These are phyloP conservation scores for Gynochthodes officinalis DNA, from an alignment of 257 asterid genomes.

Conservation along the genomic window DNA sequence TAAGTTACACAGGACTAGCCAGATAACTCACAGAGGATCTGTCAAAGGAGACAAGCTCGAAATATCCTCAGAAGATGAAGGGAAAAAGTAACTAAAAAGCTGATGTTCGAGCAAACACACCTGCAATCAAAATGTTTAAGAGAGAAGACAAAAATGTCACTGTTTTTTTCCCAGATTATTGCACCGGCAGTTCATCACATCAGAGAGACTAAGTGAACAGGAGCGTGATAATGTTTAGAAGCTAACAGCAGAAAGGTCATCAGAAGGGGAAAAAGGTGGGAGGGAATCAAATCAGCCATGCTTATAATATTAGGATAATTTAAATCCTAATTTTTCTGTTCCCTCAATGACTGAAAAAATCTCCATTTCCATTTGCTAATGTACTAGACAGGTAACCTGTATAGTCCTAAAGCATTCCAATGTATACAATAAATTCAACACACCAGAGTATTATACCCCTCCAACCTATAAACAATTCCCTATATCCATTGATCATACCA, in stretches of 20 bases:
- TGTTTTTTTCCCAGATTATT: neutral
- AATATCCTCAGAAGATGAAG: constrained; percentile 92
- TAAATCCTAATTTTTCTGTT: neutral
- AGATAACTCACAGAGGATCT: constrained; percentile 80
- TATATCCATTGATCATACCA: neutral
- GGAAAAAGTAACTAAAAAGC: constrained; percentile 91
- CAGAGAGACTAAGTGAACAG: neutral
- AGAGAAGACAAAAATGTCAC: neutral
- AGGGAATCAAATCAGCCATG: too few species aligned
- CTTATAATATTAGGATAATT: too few species aligned
- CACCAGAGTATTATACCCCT: neutral
- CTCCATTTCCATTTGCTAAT: neutral
- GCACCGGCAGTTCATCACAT: neutral
- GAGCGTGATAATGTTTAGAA: neutral
- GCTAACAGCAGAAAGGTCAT: too few species aligned
- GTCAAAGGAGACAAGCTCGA: constrained; percentile 88
- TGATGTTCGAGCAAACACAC: constrained; percentile 94
- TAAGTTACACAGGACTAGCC: constrained; percentile 14
- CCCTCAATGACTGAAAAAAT: neutral
- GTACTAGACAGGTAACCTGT: neutral
- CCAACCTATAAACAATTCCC: neutral
- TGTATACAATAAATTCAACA: neutral
- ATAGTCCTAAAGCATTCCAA: neutral
- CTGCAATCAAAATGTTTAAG: constrained; percentile 42
- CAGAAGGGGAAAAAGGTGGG: too few species aligned